Base-by-base conservation (phyloP, 768 basidiomycete species). In the Myochromella boudieri region DNA sequence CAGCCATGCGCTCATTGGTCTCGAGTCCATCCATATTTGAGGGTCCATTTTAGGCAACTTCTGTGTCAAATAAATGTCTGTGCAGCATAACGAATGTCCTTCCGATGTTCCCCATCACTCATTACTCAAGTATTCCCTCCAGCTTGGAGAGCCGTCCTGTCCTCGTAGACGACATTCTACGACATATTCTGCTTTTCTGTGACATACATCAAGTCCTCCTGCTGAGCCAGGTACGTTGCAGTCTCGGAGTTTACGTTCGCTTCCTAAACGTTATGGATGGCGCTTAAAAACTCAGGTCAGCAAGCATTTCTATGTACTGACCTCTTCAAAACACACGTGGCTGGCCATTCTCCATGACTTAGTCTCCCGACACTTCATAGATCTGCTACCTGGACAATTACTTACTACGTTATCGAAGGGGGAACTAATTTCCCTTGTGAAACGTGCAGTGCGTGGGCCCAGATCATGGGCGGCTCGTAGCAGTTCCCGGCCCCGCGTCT, bases 171-270 rank as follows among this genome's bases (percentile, higher is more conserved):
- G 46, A 52, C 32, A 27, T 51, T 24, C 34, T 49, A 10, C 21
- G 51, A 26, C 24, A 27, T 10, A 53, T 53, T 27, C 33, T 54
- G 10, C 33, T 14, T n/a, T 32, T 46, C 15, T 54, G 49, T 39
- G 48, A 44, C 34, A 47, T 54, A n/a, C n/a, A n/a, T 20, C 33
- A 17, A 17, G 45, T 51, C n/a, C 40, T 54, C 37, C 15, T 42
- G 8, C 21, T 48, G 11, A 44, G 53, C 29, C 29, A 43, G 45
- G 53, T 51, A 18, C 7, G 53, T 46, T 4, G 4, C 4, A 9
- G n/a, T 37, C 14, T 12, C 32, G 17, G 12, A 6, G 37, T 14
- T 37, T n/a, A n/a, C n/a, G n/a, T n/a, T n/a, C n/a, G n/a, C n/a
- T n/a, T n/a, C n/a, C n/a, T n/a, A n/a, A 9, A 18, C 37, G 6